phyloP scores from a whole-genome alignment of 805 yeast genomes.

The Wickerhamiella musiphila region DNA sequence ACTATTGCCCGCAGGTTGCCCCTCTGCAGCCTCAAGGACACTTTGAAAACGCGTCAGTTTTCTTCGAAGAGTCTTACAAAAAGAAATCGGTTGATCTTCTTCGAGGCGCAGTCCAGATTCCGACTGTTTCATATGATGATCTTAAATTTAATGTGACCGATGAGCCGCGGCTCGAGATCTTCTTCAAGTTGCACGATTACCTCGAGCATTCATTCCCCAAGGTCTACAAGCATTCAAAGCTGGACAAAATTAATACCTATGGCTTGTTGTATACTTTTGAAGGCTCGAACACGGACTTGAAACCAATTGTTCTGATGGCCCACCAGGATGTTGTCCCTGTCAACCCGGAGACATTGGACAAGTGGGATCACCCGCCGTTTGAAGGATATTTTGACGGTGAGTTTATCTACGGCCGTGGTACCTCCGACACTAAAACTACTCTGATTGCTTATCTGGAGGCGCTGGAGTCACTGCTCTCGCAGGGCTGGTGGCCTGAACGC shows the following conservation, averaged over 20 bases:
- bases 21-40: slow-evolving; percentile 3
- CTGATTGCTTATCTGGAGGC: slow-evolving; percentile 47
- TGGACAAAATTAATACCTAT: slow-evolving; percentile 38
- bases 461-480: slow-evolving; percentile 33
- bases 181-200: slow-evolving; percentile 34
- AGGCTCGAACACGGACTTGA: slow-evolving; percentile 32
- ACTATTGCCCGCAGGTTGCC: slow-evolving; percentile 13
- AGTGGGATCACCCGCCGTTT: slow-evolving; percentile 52
- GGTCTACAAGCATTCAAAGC: slow-evolving; percentile 25
- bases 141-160: slow-evolving; percentile 28
- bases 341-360: slow-evolving; percentile 30
- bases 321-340: slow-evolving; percentile 71
- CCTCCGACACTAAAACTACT: slow-evolving; percentile 50
- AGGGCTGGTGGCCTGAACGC: slow-evolving; percentile 37
- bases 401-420: slow-evolving; percentile 53
- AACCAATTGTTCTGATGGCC: slow-evolving; percentile 54
- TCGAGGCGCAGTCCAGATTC: slow-evolving; percentile 40
- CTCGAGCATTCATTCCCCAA: slow-evolving; percentile 38
- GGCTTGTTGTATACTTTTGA: slow-evolving; percentile 46
- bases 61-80: slow-evolving; percentile 7
- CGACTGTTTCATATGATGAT: slow-evolving; percentile 48
- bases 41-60: slow-evolving; percentile 4
- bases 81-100: slow-evolving; percentile 9
- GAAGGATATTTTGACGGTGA: slow-evolving; percentile 48
- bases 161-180: slow-evolving; percentile 34